Evolutionary conservation across 2,329 filamentous ascomycete species (phyloP).

Genomic region (Fusarium sp.): DNA sequence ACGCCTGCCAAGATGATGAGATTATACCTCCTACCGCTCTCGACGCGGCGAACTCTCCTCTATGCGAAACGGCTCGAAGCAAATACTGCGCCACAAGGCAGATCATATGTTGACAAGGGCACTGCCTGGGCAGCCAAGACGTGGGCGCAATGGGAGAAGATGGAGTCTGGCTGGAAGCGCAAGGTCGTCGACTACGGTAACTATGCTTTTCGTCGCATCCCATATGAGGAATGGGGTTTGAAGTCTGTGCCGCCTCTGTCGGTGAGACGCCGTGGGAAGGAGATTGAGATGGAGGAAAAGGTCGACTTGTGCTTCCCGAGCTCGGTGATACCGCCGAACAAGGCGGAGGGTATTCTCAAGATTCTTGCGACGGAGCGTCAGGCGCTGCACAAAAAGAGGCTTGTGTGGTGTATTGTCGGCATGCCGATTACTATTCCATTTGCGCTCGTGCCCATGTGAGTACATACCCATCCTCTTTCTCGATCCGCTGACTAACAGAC

Average conservation of each 20-base stretch:
- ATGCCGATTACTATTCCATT: conserved; percentile 88
- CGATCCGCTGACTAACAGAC: background rate
- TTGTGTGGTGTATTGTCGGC: conserved; percentile 82
- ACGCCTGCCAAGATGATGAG: conserved; percentile 78
- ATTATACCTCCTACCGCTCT: conserved; percentile 92
- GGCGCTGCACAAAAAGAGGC: conserved; percentile 75
- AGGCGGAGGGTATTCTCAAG: conserved; percentile 71
- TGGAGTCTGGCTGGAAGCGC: conserved; percentile 87
- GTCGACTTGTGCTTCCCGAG: conserved; percentile 81
- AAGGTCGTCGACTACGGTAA: conserved; percentile 89
- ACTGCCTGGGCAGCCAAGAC: conserved; percentile 76
- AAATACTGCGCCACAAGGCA: conserved; percentile 57
- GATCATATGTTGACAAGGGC: conserved; percentile 72
- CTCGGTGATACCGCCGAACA: conserved; percentile 70
- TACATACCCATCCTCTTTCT: conserved; percentile 24
- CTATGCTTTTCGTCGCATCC: conserved; percentile 82
- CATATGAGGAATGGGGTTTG: conserved; percentile 97
- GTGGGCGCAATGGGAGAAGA: conserved; percentile 89
- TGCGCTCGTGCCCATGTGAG: conserved; percentile 85
- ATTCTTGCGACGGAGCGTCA: conserved; percentile 83
- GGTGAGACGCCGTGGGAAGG: conserved; percentile 69
- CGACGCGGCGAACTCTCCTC: conserved; percentile 87
- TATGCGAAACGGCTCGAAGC: conserved; percentile 83
- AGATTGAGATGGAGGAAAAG: conserved; percentile 68
- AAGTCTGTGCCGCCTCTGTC: conserved; percentile 91